Evolutionary conservation across 1,284 basidiomycete genomes (phyloP).

Genomic region (Irpex rosettiformis): DNA sequence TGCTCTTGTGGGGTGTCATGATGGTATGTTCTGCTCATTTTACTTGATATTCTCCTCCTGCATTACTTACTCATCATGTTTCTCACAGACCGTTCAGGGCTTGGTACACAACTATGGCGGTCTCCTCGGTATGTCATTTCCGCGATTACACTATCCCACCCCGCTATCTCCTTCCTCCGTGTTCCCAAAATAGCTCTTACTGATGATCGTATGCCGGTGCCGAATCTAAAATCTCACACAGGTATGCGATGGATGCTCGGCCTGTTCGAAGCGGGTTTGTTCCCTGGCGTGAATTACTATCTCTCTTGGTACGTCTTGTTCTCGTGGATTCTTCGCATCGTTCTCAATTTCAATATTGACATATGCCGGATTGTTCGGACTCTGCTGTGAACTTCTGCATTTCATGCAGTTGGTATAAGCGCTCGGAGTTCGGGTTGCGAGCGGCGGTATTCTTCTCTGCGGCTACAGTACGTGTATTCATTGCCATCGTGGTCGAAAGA

Average conservation of each 20-base stretch:
- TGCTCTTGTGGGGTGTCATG: constrained; percentile 69
- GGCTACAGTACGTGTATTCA: constrained; percentile 43
- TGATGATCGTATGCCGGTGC: neutral
- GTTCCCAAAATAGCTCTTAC: neutral
- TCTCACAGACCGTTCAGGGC: constrained; percentile 59
- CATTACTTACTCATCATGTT: neutral
- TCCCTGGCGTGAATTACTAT: constrained; percentile 65
- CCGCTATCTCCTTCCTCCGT: neutral
- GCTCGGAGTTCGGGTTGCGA: constrained; percentile 63
- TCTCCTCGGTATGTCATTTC: constrained; percentile 47
- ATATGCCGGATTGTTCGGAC: neutral
- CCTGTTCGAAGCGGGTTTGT: constrained; percentile 70
- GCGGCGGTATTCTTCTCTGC: constrained; percentile 75
- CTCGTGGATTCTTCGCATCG: neutral
- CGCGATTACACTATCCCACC: neutral
- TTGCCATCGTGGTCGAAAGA: neutral
- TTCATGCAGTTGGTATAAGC: constrained; percentile 39
- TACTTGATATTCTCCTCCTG: neutral
- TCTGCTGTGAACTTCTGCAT: neutral
- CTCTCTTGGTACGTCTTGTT: constrained; percentile 53
- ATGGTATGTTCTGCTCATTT: constrained; percentile 42
- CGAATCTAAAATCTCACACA: constrained; percentile 20
- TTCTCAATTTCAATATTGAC: neutral
- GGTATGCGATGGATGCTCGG: constrained; percentile 67
- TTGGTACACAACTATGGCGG: constrained; percentile 61